A percentile compares a stretch with the other conserved stretches of the same genome.
Evolutionary conservation across 169 alveolate genomes (phyloP).

Genomic region (Eimeria acervulina): DNA sequence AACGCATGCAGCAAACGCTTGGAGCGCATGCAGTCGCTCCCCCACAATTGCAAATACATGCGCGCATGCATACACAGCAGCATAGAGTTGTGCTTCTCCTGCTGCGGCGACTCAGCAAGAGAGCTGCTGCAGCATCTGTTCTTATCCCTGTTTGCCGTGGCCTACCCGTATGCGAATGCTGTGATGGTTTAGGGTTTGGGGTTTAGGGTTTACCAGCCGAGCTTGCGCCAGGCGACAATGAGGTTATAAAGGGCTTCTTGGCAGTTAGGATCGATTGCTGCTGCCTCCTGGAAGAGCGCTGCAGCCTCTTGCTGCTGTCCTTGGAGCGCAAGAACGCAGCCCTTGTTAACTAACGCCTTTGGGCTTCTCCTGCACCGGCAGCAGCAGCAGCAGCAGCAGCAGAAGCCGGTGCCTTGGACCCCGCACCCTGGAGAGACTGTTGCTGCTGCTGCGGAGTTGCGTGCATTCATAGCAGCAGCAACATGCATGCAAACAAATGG

Average conservation of each 20-base stretch:
- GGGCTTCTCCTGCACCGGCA: slow-evolving; percentile 51
- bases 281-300: slow-evolving; percentile 87
- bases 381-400: background rate
- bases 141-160: background rate
- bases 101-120: too few relatives aligned
- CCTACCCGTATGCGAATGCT: background rate
- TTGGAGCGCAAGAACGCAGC: slow-evolving; percentile 90
- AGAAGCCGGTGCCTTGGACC: background rate
- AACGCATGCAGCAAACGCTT: background rate
- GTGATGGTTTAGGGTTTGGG: background rate
- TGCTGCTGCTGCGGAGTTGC: background rate
- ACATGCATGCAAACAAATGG: background rate
- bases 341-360: slow-evolving; percentile 95
- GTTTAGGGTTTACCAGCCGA: slow-evolving; percentile 24
- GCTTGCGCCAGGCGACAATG: slow-evolving; percentile 73
- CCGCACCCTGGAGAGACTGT: background rate
- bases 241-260: slow-evolving; percentile 96
- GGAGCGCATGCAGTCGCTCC: background rate
- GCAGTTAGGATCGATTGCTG: slow-evolving; percentile 95
- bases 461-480: background rate
- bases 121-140: too few relatives aligned
- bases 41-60: background rate
- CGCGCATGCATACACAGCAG: background rate
- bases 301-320: slow-evolving; percentile 84
- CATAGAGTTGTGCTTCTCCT: background rate